Evolutionary conservation across 495 filamentous ascomycete species (phyloP), one percentile per base, ranked within the genome.

Genomic region (Aspergillus ellipticus): DNA sequence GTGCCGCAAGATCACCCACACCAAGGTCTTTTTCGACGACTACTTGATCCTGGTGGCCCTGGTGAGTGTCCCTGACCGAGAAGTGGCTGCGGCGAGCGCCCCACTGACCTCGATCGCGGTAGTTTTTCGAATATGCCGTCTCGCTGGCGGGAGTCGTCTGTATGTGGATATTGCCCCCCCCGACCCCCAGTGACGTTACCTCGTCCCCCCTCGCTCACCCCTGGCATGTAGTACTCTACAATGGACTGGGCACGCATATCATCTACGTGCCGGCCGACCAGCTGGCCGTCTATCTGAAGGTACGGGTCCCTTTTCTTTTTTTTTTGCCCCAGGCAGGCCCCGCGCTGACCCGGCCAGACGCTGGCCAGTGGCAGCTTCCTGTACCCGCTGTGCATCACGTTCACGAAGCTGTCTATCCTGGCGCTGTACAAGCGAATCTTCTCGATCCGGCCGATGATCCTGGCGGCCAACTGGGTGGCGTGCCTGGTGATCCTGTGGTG

Each of bases 321-420:
- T 41, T 8, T 15, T 41, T 20, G n/a, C n/a, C n/a, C n/a, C n/a
- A n/a, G n/a, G n/a, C n/a, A n/a, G n/a, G n/a, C n/a, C n/a, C n/a
- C n/a, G 17, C 28, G 5, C 11, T 35, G 9, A 42, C 13, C 8
- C 21, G 6, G n/a, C 5, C 33, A 58, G 56, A 53, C 43, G 2
- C 24, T 58, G 10, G 48, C 50, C 10, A 49, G 42, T 4, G 56
- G 56, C 19, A 49, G 41, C 5, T 70, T 70, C 37, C 17, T 67
- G 4, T 74, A 75, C 55, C 63, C 65, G 4, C 22, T 66, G 33
- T 63, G 58, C 16, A 58, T 72, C 28, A 59, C 60, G 3, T 67
- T 70, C 42, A 66, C 72, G 51, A 79, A 79, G 49, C 57, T 69
- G 6, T 79, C 77, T 2, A 76, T 79, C 22, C 46, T 79, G 16